These are phyloP conservation scores for Polychaeton citri DNA, from an alignment of 2,329 filamentous ascomycete genomes.

Conservation along the genomic window DNA sequence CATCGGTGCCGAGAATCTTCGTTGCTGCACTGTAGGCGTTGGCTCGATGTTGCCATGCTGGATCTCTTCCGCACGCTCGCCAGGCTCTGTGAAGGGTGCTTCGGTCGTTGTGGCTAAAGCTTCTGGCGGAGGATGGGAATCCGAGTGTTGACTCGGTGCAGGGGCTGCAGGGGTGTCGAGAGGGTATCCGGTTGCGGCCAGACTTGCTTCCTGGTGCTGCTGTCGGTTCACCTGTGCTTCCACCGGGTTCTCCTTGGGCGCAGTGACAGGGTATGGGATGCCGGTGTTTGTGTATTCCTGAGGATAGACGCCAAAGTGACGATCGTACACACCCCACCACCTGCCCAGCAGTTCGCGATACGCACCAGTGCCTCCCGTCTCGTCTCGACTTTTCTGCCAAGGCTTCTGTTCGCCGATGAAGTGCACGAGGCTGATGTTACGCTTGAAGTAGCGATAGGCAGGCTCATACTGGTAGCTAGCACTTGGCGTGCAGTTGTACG, in stretches of 20 bases:
- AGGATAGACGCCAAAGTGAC: conserved; percentile 46
- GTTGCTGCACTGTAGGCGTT: conserved; percentile 32
- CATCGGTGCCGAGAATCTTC: conserved; percentile 43
- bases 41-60: conserved; percentile 30
- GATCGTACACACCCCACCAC: conserved; percentile 94
- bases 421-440: conserved; percentile 78
- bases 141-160: background rate
- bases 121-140: conserved; percentile 11
- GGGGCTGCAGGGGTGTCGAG: background rate
- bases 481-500: conserved; percentile 93
- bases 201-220: conserved; percentile 3
- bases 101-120: conserved; percentile 25
- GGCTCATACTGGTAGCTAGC: conserved; percentile 96
- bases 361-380: conserved; percentile 42
- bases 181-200: too few species aligned
- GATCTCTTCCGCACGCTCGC: conserved; percentile 29
- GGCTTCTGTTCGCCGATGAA: conserved; percentile 91
- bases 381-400: conserved; percentile 42
- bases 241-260: conserved; percentile 2
- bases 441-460: conserved; percentile 85
- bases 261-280: background rate
- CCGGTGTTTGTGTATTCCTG: conserved; percentile 5
- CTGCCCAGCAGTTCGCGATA: conserved; percentile 73
- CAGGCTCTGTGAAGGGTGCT: conserved; percentile 29
- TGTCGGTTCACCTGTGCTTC: conserved; percentile 2